Evolutionary conservation across 495 filamentous ascomycete genomes (phyloP).

Genomic region (Pyronema omphalodes): DNA sequence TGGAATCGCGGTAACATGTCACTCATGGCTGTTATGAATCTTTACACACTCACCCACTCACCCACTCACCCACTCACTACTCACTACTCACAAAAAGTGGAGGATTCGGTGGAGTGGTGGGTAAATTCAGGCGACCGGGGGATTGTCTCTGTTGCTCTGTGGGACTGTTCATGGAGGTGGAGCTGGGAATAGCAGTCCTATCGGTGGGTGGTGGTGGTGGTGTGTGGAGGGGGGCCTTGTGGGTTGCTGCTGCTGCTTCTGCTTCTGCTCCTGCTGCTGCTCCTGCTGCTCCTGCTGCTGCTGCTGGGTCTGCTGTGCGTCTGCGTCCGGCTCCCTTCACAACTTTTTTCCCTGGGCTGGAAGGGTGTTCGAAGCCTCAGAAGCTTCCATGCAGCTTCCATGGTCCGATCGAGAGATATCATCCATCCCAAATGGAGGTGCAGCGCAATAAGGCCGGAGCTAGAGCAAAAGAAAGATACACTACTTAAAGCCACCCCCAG

Average conservation of each 20-base stretch:
- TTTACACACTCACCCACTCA: too few species aligned
- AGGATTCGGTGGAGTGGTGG: neutral
- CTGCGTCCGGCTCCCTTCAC: too few species aligned
- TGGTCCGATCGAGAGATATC: neutral
- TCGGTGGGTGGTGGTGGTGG: neutral
- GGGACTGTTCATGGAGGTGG: neutral
- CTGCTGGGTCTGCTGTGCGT: too few species aligned
- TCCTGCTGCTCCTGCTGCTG: too few species aligned
- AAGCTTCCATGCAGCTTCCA: slow-evolving; percentile 1
- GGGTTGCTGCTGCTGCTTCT: too few species aligned
- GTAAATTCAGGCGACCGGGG: neutral
- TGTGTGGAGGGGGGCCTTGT: too few species aligned
- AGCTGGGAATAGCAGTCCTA: neutral
- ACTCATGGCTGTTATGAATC: too few species aligned
- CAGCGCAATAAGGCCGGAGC: neutral
- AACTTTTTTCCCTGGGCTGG: too few species aligned
- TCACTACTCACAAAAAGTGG: too few species aligned
- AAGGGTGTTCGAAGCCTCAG: neutral
- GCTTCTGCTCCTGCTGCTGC: too few species aligned
- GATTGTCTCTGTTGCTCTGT: neutral
- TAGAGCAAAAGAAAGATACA: neutral
- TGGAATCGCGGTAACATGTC: too few species aligned
- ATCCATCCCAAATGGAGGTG: neutral
- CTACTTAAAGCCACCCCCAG: slow-evolving; percentile 2
- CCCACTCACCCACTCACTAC: too few species aligned